These are phyloP conservation scores for Ilex paraguariensis DNA, from an alignment of 305 asterid genomes.

Conservation along the genomic window DNA sequence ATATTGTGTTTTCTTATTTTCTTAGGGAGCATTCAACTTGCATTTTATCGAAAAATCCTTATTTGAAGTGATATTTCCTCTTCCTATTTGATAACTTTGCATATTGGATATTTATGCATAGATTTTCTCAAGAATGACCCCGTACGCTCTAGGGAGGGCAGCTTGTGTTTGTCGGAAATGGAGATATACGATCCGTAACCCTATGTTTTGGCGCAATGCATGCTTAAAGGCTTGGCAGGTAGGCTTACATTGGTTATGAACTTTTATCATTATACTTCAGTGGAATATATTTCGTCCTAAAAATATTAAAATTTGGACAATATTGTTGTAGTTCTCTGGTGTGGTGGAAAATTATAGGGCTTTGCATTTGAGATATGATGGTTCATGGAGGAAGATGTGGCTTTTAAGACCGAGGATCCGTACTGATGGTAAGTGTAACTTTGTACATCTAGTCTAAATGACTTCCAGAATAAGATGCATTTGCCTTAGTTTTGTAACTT, in stretches of 20 bases:
- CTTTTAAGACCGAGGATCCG: conserved; percentile 89
- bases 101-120: conserved; percentile 7
- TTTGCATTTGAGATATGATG: conserved; percentile 60
- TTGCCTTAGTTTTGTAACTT: neutral
- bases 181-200: conserved; percentile 86
- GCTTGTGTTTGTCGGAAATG: conserved; percentile 96
- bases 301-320: neutral
- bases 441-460: neutral
- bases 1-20: no score
- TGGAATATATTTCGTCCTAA: conserved; percentile 5
- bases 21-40: no score
- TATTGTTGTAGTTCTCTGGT: conserved; percentile 45
- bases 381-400: conserved; percentile 99
- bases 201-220: conserved; percentile 89
- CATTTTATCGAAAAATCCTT: neutral
- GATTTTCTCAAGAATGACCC: conserved; percentile 73
- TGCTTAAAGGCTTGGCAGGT: conserved; percentile 98
- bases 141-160: conserved; percentile 80
- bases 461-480: no score
- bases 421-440: conserved; percentile 61
- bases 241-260: conserved; percentile 5
- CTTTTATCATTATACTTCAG: neutral
- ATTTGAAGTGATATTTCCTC: neutral
- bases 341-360: conserved; percentile 62
- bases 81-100: no score